phyloP scores from a whole-genome alignment of 2,329 filamentous ascomycete species.

The Alternaria dauci region DNA sequence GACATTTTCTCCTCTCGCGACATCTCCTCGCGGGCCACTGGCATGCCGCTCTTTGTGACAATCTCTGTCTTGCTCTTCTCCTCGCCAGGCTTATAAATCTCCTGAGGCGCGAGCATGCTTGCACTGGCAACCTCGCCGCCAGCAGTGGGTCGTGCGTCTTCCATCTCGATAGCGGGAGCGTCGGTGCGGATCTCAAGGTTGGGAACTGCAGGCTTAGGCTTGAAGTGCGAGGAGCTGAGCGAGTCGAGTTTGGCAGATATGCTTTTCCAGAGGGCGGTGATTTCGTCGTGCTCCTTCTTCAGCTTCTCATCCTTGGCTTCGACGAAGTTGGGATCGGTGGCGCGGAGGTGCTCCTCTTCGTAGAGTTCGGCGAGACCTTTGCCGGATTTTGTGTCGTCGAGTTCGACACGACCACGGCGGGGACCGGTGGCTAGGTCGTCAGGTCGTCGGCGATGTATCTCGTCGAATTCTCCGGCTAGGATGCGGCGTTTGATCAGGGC shows the following conservation, averaged over 20 bases:
- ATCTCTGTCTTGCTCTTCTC: constrained; percentile 74
- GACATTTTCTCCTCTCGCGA: constrained; percentile 83
- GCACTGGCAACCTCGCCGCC: constrained; percentile 73
- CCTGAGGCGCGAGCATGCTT: constrained; percentile 88
- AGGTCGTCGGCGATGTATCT: constrained; percentile 82
- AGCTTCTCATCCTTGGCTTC: constrained; percentile 84
- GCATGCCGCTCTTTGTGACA: constrained; percentile 77
- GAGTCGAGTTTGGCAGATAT: constrained; percentile 83
- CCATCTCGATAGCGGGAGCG: constrained; percentile 90
- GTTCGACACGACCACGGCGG: constrained; percentile 76
- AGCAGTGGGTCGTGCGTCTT: constrained; percentile 89
- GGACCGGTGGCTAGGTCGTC: constrained; percentile 71
- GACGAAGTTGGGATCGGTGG: constrained; percentile 79
- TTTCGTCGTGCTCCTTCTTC: constrained; percentile 81
- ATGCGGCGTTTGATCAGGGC: constrained; percentile 94
- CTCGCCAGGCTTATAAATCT: constrained; percentile 85
- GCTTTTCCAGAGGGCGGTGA: constrained; percentile 82
- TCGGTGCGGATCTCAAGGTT: constrained; percentile 87
- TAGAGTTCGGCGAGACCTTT: constrained; percentile 92
- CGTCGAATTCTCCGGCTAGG: constrained; percentile 88
- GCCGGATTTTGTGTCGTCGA: constrained; percentile 87
- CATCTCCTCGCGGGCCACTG: constrained; percentile 85
- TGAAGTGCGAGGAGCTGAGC: constrained; percentile 94
- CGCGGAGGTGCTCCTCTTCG: constrained; percentile 87
- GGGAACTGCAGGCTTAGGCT: constrained; percentile 83